A percentile compares a stretch with the other conserved stretches of the same genome.
Evolutionary conservation across 2,329 filamentous ascomycete species (phyloP).

Genomic region (Fusarium sp.): DNA sequence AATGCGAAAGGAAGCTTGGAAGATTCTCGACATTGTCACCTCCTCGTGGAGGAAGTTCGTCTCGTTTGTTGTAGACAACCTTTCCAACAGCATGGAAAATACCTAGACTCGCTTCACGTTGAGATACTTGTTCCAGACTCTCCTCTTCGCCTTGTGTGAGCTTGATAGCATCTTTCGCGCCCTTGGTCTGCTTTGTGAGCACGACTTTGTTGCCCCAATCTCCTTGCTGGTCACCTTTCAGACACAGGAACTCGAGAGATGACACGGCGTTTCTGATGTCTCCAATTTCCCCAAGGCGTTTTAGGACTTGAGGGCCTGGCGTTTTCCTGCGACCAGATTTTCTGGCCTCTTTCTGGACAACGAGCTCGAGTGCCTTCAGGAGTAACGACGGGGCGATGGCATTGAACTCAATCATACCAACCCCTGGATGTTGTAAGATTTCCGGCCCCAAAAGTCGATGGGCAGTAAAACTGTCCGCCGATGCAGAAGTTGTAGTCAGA

Average conservation of each 20-base stretch:
- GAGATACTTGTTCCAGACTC: constrained; percentile 81
- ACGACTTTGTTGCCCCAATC: constrained; percentile 80
- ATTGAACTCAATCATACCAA: constrained; percentile 90
- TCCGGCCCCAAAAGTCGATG: constrained; percentile 89
- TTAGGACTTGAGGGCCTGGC: constrained; percentile 81
- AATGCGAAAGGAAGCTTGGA: constrained; percentile 66
- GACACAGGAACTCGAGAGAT: constrained; percentile 89
- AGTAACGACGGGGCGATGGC: constrained; percentile 87
- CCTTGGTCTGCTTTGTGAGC: constrained; percentile 74
- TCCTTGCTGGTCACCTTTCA: constrained; percentile 79
- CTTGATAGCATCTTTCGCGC: constrained; percentile 62
- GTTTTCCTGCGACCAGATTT: constrained; percentile 79
- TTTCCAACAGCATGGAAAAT: constrained; percentile 97
- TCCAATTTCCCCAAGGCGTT: constrained; percentile 83
- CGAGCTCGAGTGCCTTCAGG: constrained; percentile 81
- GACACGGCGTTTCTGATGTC: constrained; percentile 94
- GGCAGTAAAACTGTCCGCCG: constrained; percentile 91
- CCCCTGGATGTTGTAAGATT: constrained; percentile 82
- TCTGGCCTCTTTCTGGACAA: constrained; percentile 86
- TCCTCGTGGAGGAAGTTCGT: constrained; percentile 59
- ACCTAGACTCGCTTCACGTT: constrained; percentile 87
- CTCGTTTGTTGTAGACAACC: constrained; percentile 94
- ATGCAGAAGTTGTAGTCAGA: constrained; percentile 83
- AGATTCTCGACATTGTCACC: constrained; percentile 61
- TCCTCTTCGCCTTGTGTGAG: constrained; percentile 83